Conservation (phyloP, 192 early-diverging fungal genomes). For the Backusella tarrabulga region DNA sequence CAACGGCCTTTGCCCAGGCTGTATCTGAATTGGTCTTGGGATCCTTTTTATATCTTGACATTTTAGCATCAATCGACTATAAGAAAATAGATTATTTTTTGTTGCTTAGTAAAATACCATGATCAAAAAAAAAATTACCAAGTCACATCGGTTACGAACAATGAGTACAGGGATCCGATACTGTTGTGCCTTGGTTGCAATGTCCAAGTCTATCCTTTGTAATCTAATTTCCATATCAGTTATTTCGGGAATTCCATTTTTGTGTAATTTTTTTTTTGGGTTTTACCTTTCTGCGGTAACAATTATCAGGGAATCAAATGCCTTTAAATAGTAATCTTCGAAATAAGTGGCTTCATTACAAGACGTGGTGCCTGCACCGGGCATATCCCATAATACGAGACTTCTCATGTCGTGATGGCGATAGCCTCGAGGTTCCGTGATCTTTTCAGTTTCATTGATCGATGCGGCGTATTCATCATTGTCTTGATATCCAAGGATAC, state of each 20-base stretch:
- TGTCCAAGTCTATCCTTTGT: slow-evolving; percentile 20
- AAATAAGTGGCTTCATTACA: slow-evolving; percentile 36
- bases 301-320: slow-evolving; percentile 40
- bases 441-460: slow-evolving; percentile 31
- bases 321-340: slow-evolving; percentile 37
- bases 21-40: not conserved
- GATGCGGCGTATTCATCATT: slow-evolving; percentile 24
- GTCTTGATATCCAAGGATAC: slow-evolving; percentile 36
- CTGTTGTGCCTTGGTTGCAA: slow-evolving; percentile 26
- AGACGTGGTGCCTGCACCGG: slow-evolving; percentile 25
- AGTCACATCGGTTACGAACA: slow-evolving; percentile 32
- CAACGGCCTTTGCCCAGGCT: slow-evolving; percentile 30
- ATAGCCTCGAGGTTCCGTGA: slow-evolving; percentile 23
- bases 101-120: not conserved
- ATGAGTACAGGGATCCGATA: slow-evolving; percentile 24
- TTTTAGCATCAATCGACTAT: slow-evolving; percentile 30
- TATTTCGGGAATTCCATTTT: not conserved
- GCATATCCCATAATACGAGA: slow-evolving; percentile 40
- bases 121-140: slow-evolving; percentile 11
- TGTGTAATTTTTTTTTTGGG: not conserved
- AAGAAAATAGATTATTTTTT: not conserved
- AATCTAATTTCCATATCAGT: slow-evolving; percentile 19
- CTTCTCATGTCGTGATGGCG: slow-evolving; percentile 31
- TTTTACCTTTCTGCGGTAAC: slow-evolving; percentile 37
- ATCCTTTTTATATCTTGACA: slow-evolving; percentile 7